A percentile compares a stretch with the other conserved stretches of the same genome.
phyloP scores from a whole-genome alignment of 2,329 filamentous ascomycete species.

The Verticillium longisporum region DNA sequence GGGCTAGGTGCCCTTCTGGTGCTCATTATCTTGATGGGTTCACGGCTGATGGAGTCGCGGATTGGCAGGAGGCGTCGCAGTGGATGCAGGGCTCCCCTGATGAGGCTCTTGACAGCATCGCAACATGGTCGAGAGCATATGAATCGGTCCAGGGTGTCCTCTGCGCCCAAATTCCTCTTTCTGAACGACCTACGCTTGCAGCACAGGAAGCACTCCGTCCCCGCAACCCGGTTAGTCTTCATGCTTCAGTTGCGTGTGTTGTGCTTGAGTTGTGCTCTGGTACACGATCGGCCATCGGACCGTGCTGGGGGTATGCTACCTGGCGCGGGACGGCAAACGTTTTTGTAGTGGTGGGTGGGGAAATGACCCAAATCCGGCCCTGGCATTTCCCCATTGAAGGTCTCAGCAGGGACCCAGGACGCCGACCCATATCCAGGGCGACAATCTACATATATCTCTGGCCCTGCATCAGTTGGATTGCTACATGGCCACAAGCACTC shows the following conservation, averaged over 20 bases:
- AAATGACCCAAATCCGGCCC: background rate
- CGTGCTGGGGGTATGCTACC: background rate
- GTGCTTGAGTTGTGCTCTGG: background rate
- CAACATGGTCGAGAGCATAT: background rate
- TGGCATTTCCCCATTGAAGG: background rate
- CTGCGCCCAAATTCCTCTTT: background rate
- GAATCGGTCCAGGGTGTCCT: background rate
- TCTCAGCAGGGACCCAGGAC: background rate
- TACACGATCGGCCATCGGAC: background rate
- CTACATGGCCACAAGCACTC: too few relatives aligned
- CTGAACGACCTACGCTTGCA: background rate
- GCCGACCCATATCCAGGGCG: background rate
- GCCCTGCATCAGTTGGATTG: background rate
- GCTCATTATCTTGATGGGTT: background rate
- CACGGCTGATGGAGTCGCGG: background rate
- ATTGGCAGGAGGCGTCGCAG: background rate
- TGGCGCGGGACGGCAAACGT: background rate
- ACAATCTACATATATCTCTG: background rate
- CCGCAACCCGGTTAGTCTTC: background rate
- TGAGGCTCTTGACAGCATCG: background rate
- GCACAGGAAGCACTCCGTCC: background rate
- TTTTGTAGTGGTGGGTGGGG: background rate
- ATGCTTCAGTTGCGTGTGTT: background rate
- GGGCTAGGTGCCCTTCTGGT: background rate
- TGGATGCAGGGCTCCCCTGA: background rate